These are phyloP conservation scores for Sporodiniella umbellata DNA, from an alignment of 371 early-diverging fungal genomes.

Conservation along the genomic window DNA sequence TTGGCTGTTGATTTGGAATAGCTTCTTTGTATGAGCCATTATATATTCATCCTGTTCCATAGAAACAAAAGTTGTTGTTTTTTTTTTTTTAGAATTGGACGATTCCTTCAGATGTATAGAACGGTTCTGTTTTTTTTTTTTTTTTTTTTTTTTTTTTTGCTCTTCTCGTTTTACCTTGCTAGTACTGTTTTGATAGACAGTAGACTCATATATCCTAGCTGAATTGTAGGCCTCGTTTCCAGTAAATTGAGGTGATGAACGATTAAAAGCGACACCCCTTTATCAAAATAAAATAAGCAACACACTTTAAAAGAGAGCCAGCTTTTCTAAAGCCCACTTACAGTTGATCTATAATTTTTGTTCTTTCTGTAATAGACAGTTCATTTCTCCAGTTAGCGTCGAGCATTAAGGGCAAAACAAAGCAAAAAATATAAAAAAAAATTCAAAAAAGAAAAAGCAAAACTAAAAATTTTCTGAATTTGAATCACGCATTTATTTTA, in stretches of 20 bases:
- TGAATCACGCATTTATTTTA: no score
- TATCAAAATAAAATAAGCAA: slow-evolving; percentile 1
- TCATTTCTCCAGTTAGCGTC: slow-evolving; percentile 44
- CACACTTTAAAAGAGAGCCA: not conserved
- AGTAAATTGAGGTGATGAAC: slow-evolving; percentile 31
- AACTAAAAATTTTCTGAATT: no score
- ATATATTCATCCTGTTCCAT: slow-evolving; percentile 48
- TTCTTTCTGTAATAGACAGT: slow-evolving; percentile 33
- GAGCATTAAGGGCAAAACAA: no score
- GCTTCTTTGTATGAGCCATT: slow-evolving; percentile 33
- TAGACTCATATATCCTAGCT: slow-evolving; percentile 39
- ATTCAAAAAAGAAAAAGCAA: no score
- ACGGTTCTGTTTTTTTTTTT: no score
- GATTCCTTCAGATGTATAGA: no score
- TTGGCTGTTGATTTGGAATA: slow-evolving; percentile 32
- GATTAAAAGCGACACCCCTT: slow-evolving; percentile 34
- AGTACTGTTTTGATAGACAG: slow-evolving; percentile 32
- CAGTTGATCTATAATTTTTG: slow-evolving; percentile 37
- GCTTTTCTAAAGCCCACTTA: no score
- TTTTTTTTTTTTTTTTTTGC: no score
- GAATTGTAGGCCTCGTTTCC: slow-evolving; percentile 36
- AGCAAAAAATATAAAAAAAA: no score
- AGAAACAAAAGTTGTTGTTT: not conserved
- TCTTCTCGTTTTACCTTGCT: slow-evolving; percentile 50
- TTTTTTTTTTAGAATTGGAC: no score